phyloP scores from a whole-genome alignment of 1,139 yeast species.

The Scheffersomyces parashehatae region DNA sequence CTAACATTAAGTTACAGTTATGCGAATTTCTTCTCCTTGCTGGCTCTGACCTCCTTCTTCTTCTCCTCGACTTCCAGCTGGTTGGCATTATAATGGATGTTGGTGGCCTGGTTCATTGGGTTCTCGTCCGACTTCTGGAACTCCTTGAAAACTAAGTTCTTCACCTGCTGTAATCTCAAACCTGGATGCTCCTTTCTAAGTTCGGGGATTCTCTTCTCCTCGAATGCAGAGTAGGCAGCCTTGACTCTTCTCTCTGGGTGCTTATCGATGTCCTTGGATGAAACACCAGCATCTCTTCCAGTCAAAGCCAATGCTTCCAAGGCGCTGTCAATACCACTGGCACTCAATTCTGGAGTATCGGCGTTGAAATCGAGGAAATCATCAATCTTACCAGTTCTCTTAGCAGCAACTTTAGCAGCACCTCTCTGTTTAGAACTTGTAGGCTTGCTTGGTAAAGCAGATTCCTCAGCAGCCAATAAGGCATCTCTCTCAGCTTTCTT shows the following conservation, averaged over 20 bases:
- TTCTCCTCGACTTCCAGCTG: slow-evolving; percentile 52
- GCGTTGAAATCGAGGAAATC: slow-evolving; percentile 56
- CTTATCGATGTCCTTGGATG: slow-evolving; percentile 69
- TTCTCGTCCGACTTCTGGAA: slow-evolving; percentile 79
- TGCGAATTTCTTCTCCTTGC: slow-evolving; percentile 44
- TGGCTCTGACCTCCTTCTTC: slow-evolving; percentile 52
- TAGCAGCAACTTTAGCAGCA: slow-evolving; percentile 67
- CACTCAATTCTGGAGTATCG: slow-evolving; percentile 58
- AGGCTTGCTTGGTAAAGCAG: slow-evolving; percentile 60
- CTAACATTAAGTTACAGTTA: slow-evolving; percentile 8
- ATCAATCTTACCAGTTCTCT: slow-evolving; percentile 64
- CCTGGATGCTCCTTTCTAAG: slow-evolving; percentile 79
- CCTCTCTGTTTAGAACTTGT: slow-evolving; percentile 60
- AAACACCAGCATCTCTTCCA: slow-evolving; percentile 53
- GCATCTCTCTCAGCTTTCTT: slow-evolving; percentile 67
- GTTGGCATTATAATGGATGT: slow-evolving; percentile 62
- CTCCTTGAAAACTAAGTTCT: slow-evolving; percentile 74
- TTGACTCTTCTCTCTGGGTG: slow-evolving; percentile 90
- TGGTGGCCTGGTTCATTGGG: slow-evolving; percentile 81
- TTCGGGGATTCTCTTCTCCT: slow-evolving; percentile 73
- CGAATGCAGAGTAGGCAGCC: slow-evolving; percentile 74
- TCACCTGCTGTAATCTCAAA: slow-evolving; percentile 73
- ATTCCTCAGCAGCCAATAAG: slow-evolving; percentile 63
- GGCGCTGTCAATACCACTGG: slow-evolving; percentile 77
- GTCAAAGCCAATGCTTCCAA: slow-evolving; percentile 75